Conservation (phyloP, 139 green algal genomes). For the Chlamydomonas asymmetrica region DNA sequence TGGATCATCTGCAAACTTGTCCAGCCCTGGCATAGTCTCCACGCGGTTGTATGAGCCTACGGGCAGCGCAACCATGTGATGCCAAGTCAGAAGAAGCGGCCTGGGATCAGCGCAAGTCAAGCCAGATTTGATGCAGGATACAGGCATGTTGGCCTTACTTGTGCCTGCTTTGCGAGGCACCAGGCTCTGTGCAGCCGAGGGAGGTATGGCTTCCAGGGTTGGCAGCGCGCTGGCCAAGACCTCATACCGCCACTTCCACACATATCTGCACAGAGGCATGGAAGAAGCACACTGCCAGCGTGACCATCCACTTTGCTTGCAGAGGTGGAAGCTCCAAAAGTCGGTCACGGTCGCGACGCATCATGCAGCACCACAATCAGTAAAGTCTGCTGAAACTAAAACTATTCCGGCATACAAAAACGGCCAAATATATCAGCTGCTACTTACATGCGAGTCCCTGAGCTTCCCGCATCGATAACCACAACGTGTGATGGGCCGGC, state of each 20-base stretch:
- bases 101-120: neutral
- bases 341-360: neutral
- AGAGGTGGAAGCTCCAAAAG: neutral
- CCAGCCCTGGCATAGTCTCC: slow-evolving; percentile 86
- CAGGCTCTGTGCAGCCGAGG: slow-evolving; percentile 9
- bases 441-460: slow-evolving; percentile 70
- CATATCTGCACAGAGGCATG: slow-evolving; percentile 23
- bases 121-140: neutral
- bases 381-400: too few species aligned
- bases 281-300: neutral
- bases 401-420: too few species aligned
- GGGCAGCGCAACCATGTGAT: slow-evolving; percentile 12
- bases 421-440: too few species aligned
- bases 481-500: too few species aligned
- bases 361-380: neutral
- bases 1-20: slow-evolving; percentile 53
- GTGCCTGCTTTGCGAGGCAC: slow-evolving; percentile 14
- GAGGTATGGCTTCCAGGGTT: slow-evolving; percentile 4
- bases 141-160: neutral
- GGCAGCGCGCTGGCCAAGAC: slow-evolving; percentile 2
- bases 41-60: slow-evolving; percentile 78
- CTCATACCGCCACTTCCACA: slow-evolving; percentile 29
- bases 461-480: slow-evolving; percentile 72
- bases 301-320: neutral
- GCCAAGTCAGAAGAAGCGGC: slow-evolving; percentile 20